phyloP scores from a whole-genome alignment of 208 protist genomes.

The Wallacemonas rigidus region DNA sequence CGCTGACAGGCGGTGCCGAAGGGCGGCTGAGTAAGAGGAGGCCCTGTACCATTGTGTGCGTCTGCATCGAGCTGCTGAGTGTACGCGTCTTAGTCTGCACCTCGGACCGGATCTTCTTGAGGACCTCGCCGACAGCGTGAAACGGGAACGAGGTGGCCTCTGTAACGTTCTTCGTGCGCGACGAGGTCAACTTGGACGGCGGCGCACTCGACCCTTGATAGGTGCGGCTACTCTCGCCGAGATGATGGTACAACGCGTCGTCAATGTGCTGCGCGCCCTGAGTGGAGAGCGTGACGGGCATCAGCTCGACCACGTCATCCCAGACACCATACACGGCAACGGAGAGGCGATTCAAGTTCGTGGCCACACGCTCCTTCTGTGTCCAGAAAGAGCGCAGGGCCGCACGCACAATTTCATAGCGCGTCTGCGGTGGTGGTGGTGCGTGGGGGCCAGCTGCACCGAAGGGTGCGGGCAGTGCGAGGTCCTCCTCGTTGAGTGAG shows the following conservation, averaged over 20 bases:
- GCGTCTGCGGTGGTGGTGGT: conserved; percentile 23
- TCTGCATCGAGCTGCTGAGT: not conserved
- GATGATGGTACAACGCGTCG: conserved; percentile 11
- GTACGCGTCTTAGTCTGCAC: not conserved
- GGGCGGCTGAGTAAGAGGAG: conserved; percentile 48
- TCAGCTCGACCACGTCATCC: conserved; percentile 27
- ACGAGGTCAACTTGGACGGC: not conserved
- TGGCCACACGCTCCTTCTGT: conserved; percentile 35
- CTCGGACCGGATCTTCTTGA: conserved; percentile 7
- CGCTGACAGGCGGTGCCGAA: conserved; percentile 13
- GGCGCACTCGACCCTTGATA: not conserved
- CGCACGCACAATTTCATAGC: conserved; percentile 34
- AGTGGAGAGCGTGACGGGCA: conserved; percentile 20
- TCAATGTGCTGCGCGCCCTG: conserved; percentile 15
- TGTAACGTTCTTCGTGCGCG: not conserved
- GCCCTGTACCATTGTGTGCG: conserved; percentile 40
- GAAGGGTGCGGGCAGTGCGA: conserved; percentile 31
- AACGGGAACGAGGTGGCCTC: conserved; percentile 28
- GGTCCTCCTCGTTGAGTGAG: conserved; percentile 33
- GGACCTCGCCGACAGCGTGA: conserved; percentile 8
- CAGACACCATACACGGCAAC: conserved; percentile 47
- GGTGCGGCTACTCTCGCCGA: not conserved
- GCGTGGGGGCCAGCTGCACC: not conserved
- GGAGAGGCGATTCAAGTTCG: conserved; percentile 25
- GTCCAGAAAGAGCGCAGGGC: conserved; percentile 45